phyloP scores from a whole-genome alignment of 257 asterid species.

The Oldenlandia corymbosa region DNA sequence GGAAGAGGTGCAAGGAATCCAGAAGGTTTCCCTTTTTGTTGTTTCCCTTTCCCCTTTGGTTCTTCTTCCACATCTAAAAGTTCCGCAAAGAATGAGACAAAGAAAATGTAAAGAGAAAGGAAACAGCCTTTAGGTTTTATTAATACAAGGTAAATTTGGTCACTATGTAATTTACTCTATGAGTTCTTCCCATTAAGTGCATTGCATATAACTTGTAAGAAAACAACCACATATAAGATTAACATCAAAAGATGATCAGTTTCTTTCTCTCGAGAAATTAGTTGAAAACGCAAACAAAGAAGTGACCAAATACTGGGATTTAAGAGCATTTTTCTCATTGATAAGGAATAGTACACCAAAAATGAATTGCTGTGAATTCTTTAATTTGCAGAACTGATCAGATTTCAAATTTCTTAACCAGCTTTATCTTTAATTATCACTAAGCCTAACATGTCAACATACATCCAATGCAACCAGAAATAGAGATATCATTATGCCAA shows the following conservation, averaged over 20 bases:
- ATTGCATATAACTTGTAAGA: too few species aligned
- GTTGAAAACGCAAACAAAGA: neutral
- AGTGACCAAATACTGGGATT: neutral
- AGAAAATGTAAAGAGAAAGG: neutral
- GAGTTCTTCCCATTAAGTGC: too few species aligned
- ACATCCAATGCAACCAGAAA: neutral
- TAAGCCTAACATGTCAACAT: neutral
- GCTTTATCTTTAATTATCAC: neutral
- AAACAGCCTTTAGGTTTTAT: neutral
- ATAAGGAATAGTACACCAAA: too few species aligned
- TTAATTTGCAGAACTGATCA: neutral
- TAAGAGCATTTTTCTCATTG: too few species aligned
- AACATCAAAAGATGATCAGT: neutral
- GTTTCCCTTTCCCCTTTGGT: slow-evolving; percentile 29
- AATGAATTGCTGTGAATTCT: neutral
- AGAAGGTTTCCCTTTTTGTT: slow-evolving; percentile 22
- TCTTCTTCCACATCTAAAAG: slow-evolving; percentile 10
- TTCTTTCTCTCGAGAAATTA: neutral
- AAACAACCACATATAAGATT: neutral
- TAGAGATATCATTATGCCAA: neutral
- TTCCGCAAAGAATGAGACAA: neutral
- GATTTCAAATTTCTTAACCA: neutral
- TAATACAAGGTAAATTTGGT: neutral
- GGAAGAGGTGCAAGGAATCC: slow-evolving; percentile 33
- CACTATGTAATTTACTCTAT: neutral